These are phyloP conservation scores for Aristolochia contorta DNA, from an alignment of 164 flowering plant species.

Conservation along the genomic window DNA sequence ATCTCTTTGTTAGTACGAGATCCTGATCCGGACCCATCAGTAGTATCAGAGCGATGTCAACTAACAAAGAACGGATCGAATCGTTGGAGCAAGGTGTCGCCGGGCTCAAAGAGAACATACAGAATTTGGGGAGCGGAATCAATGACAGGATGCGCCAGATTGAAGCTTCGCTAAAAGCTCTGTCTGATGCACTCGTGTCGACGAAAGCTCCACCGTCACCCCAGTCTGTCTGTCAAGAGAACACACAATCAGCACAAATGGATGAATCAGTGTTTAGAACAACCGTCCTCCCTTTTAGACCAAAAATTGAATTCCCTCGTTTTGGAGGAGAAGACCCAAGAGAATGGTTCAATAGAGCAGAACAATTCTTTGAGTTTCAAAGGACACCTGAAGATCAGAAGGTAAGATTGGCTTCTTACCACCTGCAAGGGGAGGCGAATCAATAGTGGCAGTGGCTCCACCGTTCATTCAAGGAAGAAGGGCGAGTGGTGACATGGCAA, in stretches of 20 bases:
- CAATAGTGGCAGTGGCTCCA: slow-evolving; percentile 4
- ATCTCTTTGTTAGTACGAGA: too few relatives aligned
- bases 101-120: background rate
- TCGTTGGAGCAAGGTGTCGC: slow-evolving; percentile 2
- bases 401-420: background rate
- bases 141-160: too few relatives aligned
- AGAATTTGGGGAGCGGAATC: background rate
- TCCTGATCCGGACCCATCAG: background rate
- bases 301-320: background rate
- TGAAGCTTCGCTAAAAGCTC: too few relatives aligned
- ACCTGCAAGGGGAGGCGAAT: background rate
- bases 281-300: background rate
- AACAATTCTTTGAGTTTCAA: slow-evolving; percentile 1
- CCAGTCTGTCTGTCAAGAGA: background rate
- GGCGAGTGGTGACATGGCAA: background rate
- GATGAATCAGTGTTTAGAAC: background rate
- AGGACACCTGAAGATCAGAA: background rate
- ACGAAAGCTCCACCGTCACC: too few relatives aligned
- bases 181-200: too few relatives aligned
- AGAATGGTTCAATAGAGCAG: background rate
- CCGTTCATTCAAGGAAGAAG: background rate
- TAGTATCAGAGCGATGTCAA: slow-evolving; percentile 5
- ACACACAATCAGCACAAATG: background rate
- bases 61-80: slow-evolving; percentile 7
- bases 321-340: background rate